Evolutionary conservation across 495 filamentous ascomycete species (phyloP).

Genomic region (Penicillium taxi): DNA sequence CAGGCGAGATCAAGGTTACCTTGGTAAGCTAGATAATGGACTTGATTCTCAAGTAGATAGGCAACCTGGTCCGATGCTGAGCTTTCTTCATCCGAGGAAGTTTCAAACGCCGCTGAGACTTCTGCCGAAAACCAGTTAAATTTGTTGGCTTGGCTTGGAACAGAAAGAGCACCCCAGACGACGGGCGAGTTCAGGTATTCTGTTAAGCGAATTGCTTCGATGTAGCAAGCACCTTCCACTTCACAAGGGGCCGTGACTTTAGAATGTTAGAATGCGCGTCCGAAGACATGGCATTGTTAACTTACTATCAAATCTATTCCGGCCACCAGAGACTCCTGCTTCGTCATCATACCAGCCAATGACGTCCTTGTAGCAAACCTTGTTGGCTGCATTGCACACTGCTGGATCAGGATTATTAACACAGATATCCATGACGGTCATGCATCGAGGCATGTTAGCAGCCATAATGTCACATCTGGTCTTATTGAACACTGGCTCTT

Average conservation of each 20-base stretch:
- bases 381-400: conserved; percentile 19
- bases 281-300: neutral
- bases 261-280: neutral
- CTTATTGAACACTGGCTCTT: conserved; percentile 32
- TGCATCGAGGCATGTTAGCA: conserved; percentile 34
- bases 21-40: conserved; percentile 39
- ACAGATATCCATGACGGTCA: conserved; percentile 27
- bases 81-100: conserved; percentile 20
- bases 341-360: conserved; percentile 30
- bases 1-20: conserved; percentile 41
- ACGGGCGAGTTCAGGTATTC: conserved; percentile 29
- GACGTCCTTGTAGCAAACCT: conserved; percentile 27
- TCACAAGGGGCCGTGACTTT: conserved; percentile 30
- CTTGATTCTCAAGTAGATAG: conserved; percentile 26
- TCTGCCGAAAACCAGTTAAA: conserved; percentile 16
- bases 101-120: conserved; percentile 19
- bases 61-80: conserved; percentile 19
- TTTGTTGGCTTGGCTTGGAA: conserved; percentile 21
- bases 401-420: conserved; percentile 20
- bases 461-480: conserved; percentile 40
- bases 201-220: conserved; percentile 17
- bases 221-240: conserved; percentile 33
- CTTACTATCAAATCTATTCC: conserved; percentile 38
- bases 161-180: conserved; percentile 26
- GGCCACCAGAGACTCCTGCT: conserved; percentile 19